These are phyloP conservation scores for Hibiscus syriacus DNA, from an alignment of 345 rosid genomes.

Conservation along the genomic window DNA sequence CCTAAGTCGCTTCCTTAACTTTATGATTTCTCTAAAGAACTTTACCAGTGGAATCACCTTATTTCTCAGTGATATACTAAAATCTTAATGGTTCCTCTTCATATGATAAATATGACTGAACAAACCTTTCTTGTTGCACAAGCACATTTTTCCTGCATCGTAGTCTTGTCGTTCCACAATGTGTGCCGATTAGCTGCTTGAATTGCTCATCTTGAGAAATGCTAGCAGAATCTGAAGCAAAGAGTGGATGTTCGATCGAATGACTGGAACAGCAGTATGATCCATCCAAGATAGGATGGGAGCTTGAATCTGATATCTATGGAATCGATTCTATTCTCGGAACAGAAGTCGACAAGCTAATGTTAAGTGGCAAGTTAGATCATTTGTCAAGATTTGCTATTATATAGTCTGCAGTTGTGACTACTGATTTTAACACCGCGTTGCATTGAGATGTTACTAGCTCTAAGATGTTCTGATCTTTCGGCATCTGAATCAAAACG, in stretches of 20 bases:
- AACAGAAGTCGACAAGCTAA: conserved; percentile 15
- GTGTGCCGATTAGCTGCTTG: too few relatives aligned
- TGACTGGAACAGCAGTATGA: conserved; percentile 42
- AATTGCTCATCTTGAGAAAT: conserved; percentile 17
- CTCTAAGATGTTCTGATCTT: conserved; percentile 52
- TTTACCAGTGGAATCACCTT: too few relatives aligned
- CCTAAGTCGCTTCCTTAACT: too few relatives aligned
- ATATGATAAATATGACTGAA: too few relatives aligned
- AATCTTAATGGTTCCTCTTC: too few relatives aligned
- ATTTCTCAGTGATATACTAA: too few relatives aligned
- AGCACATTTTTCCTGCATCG: conserved; percentile 1
- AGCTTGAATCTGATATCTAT: conserved; percentile 4
- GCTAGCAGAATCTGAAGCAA: conserved; percentile 17
- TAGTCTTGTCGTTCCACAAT: conserved; percentile 15
- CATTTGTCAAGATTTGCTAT: conserved; percentile 7
- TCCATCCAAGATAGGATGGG: conserved; percentile 34
- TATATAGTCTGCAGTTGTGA: conserved; percentile 12
- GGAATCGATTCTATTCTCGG: conserved; percentile 18
- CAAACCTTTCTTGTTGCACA: conserved; percentile 17
- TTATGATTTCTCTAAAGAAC: too few relatives aligned
- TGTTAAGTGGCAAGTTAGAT: conserved; percentile 1
- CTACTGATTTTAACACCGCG: conserved; percentile 23
- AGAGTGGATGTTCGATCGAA: conserved; percentile 28
- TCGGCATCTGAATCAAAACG: conserved; percentile 48
- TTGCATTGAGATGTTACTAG: conserved; percentile 33